Percentiles rank a stretch among this genome's conserved stretches.
Evolutionary conservation across 1,284 basidiomycete species (phyloP).

Genomic region (Ustilago hordei): DNA sequence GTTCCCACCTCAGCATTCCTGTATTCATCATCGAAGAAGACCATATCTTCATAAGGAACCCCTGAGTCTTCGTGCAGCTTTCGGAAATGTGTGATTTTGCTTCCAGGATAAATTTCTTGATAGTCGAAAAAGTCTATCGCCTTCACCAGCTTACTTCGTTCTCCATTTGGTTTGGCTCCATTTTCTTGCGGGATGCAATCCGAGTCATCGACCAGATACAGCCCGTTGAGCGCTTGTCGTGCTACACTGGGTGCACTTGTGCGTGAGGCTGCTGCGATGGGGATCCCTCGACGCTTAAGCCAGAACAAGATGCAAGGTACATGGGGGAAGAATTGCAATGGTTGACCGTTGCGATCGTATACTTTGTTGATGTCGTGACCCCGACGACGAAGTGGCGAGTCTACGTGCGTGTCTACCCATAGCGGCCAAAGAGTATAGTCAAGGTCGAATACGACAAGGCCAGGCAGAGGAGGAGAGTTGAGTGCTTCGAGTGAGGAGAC

Average conservation of each 20-base stretch:
- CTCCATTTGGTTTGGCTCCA: not conserved
- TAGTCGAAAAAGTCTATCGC: constrained; percentile 60
- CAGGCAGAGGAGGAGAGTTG: constrained; percentile 36
- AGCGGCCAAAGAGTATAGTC: constrained; percentile 68
- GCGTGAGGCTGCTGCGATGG: constrained; percentile 59
- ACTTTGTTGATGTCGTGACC: constrained; percentile 55
- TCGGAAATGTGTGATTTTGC: constrained; percentile 64
- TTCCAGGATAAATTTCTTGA: constrained; percentile 66
- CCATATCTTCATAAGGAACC: constrained; percentile 63
- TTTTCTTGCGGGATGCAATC: constrained; percentile 1
- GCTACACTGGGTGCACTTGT: constrained; percentile 62
- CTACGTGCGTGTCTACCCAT: constrained; percentile 66
- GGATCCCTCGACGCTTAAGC: constrained; percentile 37
- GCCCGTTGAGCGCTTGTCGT: constrained; percentile 58
- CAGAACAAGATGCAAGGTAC: constrained; percentile 62
- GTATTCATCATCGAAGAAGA: constrained; percentile 68
- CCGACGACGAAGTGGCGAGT: constrained; percentile 53
- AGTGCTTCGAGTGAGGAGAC: constrained; percentile 21
- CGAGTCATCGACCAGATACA: constrained; percentile 48
- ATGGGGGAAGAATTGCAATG: constrained; percentile 59
- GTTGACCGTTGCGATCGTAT: constrained; percentile 50
- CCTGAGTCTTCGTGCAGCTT: constrained; percentile 54
- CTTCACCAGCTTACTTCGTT: constrained; percentile 25
- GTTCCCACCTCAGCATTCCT: constrained; percentile 62
- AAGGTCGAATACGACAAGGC: constrained; percentile 63